A percentile compares a stretch with the other conserved stretches of the same genome.
Conservation (phyloP, 495 filamentous ascomycete genomes). For the Penicillium atrosanguineum region DNA sequence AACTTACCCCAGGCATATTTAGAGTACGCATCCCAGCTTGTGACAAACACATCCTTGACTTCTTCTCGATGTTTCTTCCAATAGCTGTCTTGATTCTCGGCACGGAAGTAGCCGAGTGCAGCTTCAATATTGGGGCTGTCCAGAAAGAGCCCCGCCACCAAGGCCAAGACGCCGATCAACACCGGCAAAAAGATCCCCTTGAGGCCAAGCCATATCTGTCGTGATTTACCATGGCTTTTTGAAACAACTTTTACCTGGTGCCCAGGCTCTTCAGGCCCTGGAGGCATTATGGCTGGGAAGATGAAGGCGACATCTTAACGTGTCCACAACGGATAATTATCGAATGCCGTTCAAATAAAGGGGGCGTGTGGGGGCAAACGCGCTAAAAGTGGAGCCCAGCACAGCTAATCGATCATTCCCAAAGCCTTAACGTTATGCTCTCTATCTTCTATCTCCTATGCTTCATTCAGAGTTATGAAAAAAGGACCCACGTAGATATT, state of each 20-base stretch:
- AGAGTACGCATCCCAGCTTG: conserved; percentile 81
- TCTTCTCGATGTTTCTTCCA: conserved; percentile 67
- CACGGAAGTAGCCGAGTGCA: conserved; percentile 3
- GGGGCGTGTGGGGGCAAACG: background rate
- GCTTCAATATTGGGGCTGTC: background rate
- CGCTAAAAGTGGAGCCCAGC: background rate
- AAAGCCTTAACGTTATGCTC: background rate
- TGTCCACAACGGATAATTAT: background rate
- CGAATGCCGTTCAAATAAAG: background rate
- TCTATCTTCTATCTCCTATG: background rate
- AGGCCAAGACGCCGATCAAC: background rate
- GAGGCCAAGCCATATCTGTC: background rate
- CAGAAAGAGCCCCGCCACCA: background rate
- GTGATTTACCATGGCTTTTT: background rate
- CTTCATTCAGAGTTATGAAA: no score
- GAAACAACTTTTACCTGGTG: background rate
- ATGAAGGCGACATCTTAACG: background rate
- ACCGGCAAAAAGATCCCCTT: background rate
- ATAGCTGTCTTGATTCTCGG: conserved; percentile 1
- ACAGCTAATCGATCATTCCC: background rate
- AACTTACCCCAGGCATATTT: conserved; percentile 75
- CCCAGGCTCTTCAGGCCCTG: background rate
- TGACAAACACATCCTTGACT: conserved; percentile 72
- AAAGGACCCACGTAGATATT: no score
- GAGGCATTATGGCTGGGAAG: background rate